Evolutionary conservation across 345 rosid genomes (phyloP).

Genomic region (Hypericum androsaemum): DNA sequence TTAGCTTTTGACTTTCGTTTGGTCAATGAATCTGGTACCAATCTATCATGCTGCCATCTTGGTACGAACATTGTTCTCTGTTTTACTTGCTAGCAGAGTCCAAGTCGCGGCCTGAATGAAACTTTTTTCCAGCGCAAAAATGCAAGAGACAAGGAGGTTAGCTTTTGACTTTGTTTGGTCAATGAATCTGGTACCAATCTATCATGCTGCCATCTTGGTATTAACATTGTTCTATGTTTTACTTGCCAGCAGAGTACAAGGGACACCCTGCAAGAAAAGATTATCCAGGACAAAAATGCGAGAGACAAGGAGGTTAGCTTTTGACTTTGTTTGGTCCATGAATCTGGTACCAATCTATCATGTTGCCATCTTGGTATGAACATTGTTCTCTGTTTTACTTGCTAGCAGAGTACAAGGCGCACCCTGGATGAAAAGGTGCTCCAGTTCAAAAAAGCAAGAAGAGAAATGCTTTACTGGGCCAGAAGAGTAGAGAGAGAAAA

Average conservation of each 20-base stretch:
- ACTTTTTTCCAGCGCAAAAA: constrained; percentile 80
- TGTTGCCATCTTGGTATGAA: not conserved
- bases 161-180: not conserved
- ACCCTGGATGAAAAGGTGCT: constrained; percentile 67
- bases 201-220: not conserved
- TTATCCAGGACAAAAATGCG: constrained; percentile 77
- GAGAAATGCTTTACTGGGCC: no score
- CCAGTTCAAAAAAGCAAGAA: constrained; percentile 66
- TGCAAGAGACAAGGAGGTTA: constrained; percentile 80
- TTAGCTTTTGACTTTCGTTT: constrained; percentile 4
- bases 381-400: not conserved
- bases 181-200: not conserved
- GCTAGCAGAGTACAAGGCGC: constrained; percentile 68
- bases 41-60: not conserved
- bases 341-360: not conserved
- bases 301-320: constrained; percentile 63
- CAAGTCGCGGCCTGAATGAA: constrained; percentile 71
- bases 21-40: not conserved
- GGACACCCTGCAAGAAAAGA: constrained; percentile 75
- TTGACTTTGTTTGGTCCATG: not conserved
- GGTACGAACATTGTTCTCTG: not conserved
- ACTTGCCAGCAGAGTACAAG: constrained; percentile 55
- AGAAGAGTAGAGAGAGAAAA: no score
- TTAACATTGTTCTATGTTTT: not conserved
- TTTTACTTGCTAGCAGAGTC: constrained; percentile 38